phyloP scores from a whole-genome alignment of 345 rosid genomes.

The Punica granatum region DNA sequence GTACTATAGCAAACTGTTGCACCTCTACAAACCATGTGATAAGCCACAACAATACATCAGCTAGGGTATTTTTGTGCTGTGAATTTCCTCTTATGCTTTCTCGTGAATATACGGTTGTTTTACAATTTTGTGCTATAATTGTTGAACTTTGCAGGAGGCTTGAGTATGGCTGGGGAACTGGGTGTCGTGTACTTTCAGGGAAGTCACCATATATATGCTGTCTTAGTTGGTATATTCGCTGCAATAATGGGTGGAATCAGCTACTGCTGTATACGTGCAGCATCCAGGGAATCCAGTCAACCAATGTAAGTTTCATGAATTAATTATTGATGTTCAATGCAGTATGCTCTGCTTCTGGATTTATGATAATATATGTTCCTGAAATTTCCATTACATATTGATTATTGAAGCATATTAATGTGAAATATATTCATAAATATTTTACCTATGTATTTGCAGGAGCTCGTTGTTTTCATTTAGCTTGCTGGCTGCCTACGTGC shows the following conservation, averaged over 20 bases:
- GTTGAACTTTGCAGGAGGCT: constrained; percentile 26
- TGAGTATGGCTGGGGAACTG: constrained; percentile 24
- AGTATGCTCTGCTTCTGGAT: neutral
- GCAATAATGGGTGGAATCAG: constrained; percentile 77
- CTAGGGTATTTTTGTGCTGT: too few species aligned
- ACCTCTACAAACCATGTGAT: too few species aligned
- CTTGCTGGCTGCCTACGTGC: constrained; percentile 54
- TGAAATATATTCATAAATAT: neutral
- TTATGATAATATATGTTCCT: neutral
- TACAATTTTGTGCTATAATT: too few species aligned
- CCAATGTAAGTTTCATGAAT: constrained; percentile 56
- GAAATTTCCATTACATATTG: neutral
- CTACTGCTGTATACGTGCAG: constrained; percentile 71
- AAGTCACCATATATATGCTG: constrained; percentile 39
- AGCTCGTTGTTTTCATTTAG: constrained; percentile 69
- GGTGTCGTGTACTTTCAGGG: constrained; percentile 17
- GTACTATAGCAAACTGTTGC: too few species aligned
- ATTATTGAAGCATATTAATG: neutral
- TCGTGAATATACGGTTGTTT: too few species aligned
- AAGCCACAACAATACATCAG: too few species aligned
- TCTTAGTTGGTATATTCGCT: constrained; percentile 60
- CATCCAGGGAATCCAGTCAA: constrained; percentile 78
- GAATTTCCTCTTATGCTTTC: too few species aligned
- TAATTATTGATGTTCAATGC: neutral
- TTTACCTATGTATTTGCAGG: constrained; percentile 35